phyloP scores from a whole-genome alignment of 192 early-diverging fungal species.

The Anaeromyces robustus region DNA sequence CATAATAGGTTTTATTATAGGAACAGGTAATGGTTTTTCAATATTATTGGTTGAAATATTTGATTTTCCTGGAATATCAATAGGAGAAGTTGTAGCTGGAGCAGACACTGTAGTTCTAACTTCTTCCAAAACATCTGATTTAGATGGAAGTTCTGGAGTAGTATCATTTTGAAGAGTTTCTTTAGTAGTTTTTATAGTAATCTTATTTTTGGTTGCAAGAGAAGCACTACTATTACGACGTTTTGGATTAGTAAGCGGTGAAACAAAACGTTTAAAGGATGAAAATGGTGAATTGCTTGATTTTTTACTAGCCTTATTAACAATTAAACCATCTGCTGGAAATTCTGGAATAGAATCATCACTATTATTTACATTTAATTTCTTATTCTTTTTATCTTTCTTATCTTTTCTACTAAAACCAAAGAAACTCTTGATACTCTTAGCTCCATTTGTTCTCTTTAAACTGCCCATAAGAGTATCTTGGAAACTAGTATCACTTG shows the following conservation, averaged over 20 bases:
- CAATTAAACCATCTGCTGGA: background rate
- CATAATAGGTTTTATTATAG: too few relatives aligned
- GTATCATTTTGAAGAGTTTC: too few relatives aligned
- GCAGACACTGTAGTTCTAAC: too few relatives aligned
- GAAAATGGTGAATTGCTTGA: background rate
- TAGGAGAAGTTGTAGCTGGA: too few relatives aligned
- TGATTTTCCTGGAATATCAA: too few relatives aligned
- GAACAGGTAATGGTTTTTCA: too few relatives aligned
- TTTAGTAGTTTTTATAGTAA: background rate
- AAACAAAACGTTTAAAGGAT: background rate
- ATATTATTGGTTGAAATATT: too few relatives aligned
- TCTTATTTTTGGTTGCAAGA: background rate
- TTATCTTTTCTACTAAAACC: background rate
- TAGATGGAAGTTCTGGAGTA: background rate
- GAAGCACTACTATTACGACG: background rate
- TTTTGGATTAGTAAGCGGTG: background rate
- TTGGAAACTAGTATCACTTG: background rate
- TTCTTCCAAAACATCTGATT: too few relatives aligned
- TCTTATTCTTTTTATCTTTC: background rate
- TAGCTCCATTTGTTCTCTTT: background rate
- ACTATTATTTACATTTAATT: background rate
- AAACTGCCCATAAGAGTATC: background rate
- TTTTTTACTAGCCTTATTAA: background rate
- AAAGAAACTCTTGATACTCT: background rate
- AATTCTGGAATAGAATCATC: background rate